phyloP scores from a whole-genome alignment of 208 protist genomes.

The Leishmania lainsoni region DNA sequence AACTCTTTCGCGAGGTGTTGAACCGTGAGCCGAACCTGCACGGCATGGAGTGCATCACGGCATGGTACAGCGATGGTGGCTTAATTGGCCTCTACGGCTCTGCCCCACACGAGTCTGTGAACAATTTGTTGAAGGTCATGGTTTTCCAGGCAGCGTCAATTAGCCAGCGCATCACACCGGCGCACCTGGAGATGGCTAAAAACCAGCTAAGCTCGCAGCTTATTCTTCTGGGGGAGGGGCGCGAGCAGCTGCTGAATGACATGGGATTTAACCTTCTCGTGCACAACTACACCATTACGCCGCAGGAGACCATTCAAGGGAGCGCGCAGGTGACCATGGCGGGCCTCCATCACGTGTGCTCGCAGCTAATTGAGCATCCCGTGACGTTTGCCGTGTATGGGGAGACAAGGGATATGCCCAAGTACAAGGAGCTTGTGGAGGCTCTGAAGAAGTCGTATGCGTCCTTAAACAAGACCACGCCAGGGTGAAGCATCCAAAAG shows the following conservation, averaged over 20 bases:
- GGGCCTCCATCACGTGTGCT: constrained; percentile 62
- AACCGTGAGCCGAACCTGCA: constrained; percentile 74
- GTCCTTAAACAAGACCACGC: constrained; percentile 32
- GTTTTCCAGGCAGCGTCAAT: constrained; percentile 81
- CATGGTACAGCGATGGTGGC: constrained; percentile 91
- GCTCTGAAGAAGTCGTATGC: constrained; percentile 58
- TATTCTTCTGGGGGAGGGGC: constrained; percentile 80
- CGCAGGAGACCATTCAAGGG: constrained; percentile 71
- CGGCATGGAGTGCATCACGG: constrained; percentile 89
- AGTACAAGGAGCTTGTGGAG: constrained; percentile 54
- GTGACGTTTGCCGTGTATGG: constrained; percentile 83
- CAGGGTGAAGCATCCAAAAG: neutral
- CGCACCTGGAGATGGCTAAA: constrained; percentile 87
- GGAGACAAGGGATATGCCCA: constrained; percentile 64
- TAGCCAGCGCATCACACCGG: constrained; percentile 69
- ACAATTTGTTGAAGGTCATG: constrained; percentile 74
- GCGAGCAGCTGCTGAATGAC: constrained; percentile 85
- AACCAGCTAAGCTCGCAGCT: constrained; percentile 89
- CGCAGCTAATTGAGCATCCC: constrained; percentile 65
- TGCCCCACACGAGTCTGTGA: constrained; percentile 77
- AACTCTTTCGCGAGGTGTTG: constrained; percentile 90
- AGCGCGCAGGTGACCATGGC: constrained; percentile 71
- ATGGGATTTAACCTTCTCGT: constrained; percentile 89
- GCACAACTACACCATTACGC: constrained; percentile 81
- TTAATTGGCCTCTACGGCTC: constrained; percentile 89